Base-by-base conservation (phyloP, 352 stramenopile genomes). In the Phytophthora brassicae region DNA sequence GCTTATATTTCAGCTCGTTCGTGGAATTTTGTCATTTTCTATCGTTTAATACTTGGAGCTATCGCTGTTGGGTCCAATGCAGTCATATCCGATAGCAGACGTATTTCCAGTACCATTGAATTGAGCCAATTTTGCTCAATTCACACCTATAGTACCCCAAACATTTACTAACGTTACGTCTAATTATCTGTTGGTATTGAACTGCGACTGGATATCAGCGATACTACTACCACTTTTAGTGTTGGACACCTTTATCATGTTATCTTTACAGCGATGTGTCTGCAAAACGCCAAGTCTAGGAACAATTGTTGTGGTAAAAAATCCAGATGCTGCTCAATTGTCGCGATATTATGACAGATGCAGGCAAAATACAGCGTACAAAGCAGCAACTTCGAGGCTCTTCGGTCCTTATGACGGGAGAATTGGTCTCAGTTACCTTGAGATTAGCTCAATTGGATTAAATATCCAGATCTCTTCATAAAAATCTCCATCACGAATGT, bases 41-140 rank as follows among this genome's bases (percentile, higher is more conserved):
- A 71, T 46, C 33, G 43, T 20, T 23, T 58, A 0, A 23, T 42
- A 19, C 67, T 74, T 29, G 63, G 38, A 0, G 12, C 33, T 1
- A 24, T 64, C 6, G 70, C 55, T 17, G 55, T 68, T 14, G 59
- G 24, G 1, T 69, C 54, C 0, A 50, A 73, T 19, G 17, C 74
- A 6, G 9, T 59, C 1, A 35, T 72, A 8, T 50, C 72, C 1
- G 44, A 43, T 42, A 6, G 35, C 43, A 0, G 48, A 36, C 7
- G 45, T 70, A 19, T 84, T 79, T 35, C 75, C 75, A 0, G 62
- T 80, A 5, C 74, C 71, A 6, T 74, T n/a, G n/a, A n/a, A n/a
- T n/a, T n/a, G n/a, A n/a, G n/a, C n/a, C n/a, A n/a, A n/a, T n/a
- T n/a, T 68, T 12, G 72, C 58, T 2, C 38, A 69, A 17, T 53